These are phyloP conservation scores for Pilatotrama ljubarskyi DNA, from an alignment of 768 basidiomycete species.

Conservation along the genomic window DNA sequence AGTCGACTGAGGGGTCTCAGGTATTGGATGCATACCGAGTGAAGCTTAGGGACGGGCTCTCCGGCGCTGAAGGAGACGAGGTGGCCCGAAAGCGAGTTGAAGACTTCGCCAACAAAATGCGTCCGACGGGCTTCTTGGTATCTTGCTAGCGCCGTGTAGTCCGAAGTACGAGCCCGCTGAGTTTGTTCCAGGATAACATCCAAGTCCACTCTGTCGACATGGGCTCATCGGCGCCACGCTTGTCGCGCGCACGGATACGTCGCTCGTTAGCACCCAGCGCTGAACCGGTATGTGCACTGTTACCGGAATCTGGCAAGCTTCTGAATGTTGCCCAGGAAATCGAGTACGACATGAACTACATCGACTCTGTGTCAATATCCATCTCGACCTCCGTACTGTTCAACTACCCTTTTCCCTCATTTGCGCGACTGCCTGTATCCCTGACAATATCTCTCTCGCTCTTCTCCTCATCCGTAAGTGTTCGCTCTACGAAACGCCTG, in stretches of 20 bases:
- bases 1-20: constrained; percentile 35
- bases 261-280: constrained; percentile 24
- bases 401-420: constrained; percentile 82
- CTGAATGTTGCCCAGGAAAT: constrained; percentile 53
- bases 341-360: constrained; percentile 82
- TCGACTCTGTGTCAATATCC: constrained; percentile 80
- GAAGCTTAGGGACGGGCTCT: constrained; percentile 68
- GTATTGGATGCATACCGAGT: constrained; percentile 72
- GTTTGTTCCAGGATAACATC: constrained; percentile 70
- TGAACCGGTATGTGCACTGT: constrained; percentile 21
- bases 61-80: constrained; percentile 79
- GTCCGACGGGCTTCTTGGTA: constrained; percentile 70
- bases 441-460: constrained; percentile 76
- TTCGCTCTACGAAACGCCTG: not conserved
- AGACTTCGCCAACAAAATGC: constrained; percentile 74
- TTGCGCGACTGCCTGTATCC: constrained; percentile 80
- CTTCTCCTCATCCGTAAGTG: constrained; percentile 65
- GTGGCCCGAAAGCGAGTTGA: constrained; percentile 79
- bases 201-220: constrained; percentile 83
- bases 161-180: not conserved
- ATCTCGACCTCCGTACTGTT: constrained; percentile 80
- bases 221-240: constrained; percentile 74
- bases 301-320: constrained; percentile 16
- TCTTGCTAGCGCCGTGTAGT: constrained; percentile 26
- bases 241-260: constrained; percentile 65